Base-by-base conservation (phyloP, 1,139 yeast genomes). In the Lodderomyces theae region DNA sequence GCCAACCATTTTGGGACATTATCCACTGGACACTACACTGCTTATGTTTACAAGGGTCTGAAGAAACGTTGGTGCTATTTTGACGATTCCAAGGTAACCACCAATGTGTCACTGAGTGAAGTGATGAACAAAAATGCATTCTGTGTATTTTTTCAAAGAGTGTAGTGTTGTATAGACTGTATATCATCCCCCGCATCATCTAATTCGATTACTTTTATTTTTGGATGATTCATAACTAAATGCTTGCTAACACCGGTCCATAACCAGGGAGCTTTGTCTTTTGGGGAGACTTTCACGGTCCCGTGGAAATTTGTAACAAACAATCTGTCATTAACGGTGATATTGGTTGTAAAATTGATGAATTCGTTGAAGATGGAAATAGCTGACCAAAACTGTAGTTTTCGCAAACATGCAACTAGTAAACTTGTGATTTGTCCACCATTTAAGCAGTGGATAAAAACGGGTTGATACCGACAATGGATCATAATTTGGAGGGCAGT, bases 1-100 rank as follows among this genome's bases (percentile, higher is more conserved):
- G 92, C 90, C n/a, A 86, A 87, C 52, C 98, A 92, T 61, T 77
- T 71, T 48, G 97, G 98, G 2, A 66, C 70, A 22, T 68, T 90
- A 37, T 78, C 84, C 36, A 88, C 95, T 2, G 97, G 98, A 0
- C 98, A 92, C 62, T 92, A 92, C 60, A 92, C 97, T 0, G 74
- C 96, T 0, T 85, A 80, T 54, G 95, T 88, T 2, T 69, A 80
- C 51, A 86, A 86, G 51, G 69, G 61, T 40, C 63, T 60, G 46
- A 48, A 56, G 4, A 67, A 74, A 39, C 78, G 75, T 13, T 87
- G 95, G 95, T 78, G 86, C 46, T 76, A 78, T 46, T 86, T 82
- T 57, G 95, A 87, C 57, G 96, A 87, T 58, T 74, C 86, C 0
- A 73, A 69, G 41, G 78, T 81, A 4, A 65, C 73, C 3, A 64